A percentile compares a stretch with the other conserved stretches of the same genome.
Evolutionary conservation across 2,329 filamentous ascomycete genomes (phyloP).

Genomic region (Pseudogymnoascus sp.): DNA sequence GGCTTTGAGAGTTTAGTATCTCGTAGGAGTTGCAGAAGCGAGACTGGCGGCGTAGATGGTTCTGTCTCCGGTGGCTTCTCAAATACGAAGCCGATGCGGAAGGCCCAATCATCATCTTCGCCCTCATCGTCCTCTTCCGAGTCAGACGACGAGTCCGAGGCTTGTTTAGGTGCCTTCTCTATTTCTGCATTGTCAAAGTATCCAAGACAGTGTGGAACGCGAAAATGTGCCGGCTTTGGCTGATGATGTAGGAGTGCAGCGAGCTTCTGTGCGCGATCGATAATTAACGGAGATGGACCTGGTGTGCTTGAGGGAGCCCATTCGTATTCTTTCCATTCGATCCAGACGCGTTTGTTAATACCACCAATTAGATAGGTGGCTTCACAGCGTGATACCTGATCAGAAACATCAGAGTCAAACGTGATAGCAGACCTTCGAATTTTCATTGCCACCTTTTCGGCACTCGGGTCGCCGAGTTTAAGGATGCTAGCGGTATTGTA

Average conservation of each 20-base stretch:
- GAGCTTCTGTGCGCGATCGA: constrained; percentile 39
- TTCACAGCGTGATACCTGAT: constrained; percentile 29
- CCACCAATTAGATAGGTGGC: constrained; percentile 32
- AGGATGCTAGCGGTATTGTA: constrained; percentile 33
- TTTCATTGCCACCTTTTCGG: constrained; percentile 23
- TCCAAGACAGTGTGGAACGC: constrained; percentile 42
- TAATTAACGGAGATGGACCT: constrained; percentile 34
- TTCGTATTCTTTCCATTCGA: constrained; percentile 45
- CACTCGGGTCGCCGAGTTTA: constrained; percentile 30
- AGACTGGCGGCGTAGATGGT: constrained; percentile 35
- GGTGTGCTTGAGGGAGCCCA: constrained; percentile 27
- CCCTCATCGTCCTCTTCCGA: constrained; percentile 29
- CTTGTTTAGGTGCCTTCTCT: not conserved
- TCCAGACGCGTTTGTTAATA: constrained; percentile 35
- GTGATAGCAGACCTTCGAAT: constrained; percentile 15
- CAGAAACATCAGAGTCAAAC: constrained; percentile 3
- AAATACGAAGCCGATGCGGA: constrained; percentile 46
- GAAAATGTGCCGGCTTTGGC: constrained; percentile 41
- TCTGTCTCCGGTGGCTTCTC: constrained; percentile 36
- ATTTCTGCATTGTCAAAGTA: constrained; percentile 38
- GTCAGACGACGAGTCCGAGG: not conserved
- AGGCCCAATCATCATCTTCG: constrained; percentile 32
- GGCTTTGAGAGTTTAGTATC: constrained; percentile 32
- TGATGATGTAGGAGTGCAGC: constrained; percentile 40
- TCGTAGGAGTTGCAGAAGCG: constrained; percentile 40